Evolutionary conservation across 106 monocot species (phyloP).

Genomic region (Hemerocallis citrina): DNA sequence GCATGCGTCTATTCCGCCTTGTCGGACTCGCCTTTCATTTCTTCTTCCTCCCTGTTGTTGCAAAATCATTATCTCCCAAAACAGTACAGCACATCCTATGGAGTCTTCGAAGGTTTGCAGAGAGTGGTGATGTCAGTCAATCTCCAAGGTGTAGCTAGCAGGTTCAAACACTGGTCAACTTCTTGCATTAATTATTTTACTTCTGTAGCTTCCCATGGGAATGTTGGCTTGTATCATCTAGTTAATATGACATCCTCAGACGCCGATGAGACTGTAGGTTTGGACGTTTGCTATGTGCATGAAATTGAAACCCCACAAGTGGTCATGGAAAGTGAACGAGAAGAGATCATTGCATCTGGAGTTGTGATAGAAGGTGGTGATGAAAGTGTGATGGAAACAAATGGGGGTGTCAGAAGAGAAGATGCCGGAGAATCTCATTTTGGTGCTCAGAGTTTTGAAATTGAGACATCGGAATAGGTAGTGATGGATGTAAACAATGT

Average conservation of each 20-base stretch:
- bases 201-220: constrained; percentile 1
- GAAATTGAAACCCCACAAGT: background rate
- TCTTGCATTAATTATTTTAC: constrained; percentile 12
- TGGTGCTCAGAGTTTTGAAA: constrained; percentile 1
- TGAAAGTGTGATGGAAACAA: too few species aligned
- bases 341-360: background rate
- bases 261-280: constrained; percentile 9
- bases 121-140: constrained; percentile 4
- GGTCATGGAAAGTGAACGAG: background rate
- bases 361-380: background rate
- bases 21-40: constrained; percentile 28
- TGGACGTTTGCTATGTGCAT: constrained; percentile 2
- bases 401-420: too few species aligned
- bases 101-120: constrained; percentile 2
- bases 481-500: too few species aligned
- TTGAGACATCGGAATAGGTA: background rate
- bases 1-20: constrained; percentile 25
- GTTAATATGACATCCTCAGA: constrained; percentile 29
- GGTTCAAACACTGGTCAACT: constrained; percentile 20
- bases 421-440: too few species aligned
- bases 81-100: background rate
- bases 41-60: constrained; percentile 11
- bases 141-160: constrained; percentile 17
- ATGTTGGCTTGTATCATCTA: constrained; percentile 10
- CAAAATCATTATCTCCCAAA: constrained; percentile 9